Evolutionary conservation across 129 eudicot genomes (phyloP), one percentile per base, ranked within the genome.

Genomic region (Pittosporum tobira): DNA sequence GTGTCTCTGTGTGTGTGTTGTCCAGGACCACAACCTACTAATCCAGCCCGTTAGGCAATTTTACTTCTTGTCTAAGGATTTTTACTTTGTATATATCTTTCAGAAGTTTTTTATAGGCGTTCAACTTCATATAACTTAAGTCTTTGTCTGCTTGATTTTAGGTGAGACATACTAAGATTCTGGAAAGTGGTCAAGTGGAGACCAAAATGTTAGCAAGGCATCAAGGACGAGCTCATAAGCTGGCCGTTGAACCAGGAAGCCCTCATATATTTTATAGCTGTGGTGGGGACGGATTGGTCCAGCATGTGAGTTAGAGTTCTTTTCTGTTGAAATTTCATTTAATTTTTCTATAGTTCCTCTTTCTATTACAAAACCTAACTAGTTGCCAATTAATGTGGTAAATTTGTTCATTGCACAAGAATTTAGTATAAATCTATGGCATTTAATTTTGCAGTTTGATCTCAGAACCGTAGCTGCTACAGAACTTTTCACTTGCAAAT

Each of bases 281-380:
- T 51, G 97, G 93, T 50, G 97, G 85, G 75, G 97, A 89, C 73
- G 95, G 93, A 51, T 48, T 79, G 64, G 95, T 85, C 61, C 97
- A 85, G 43, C 97, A 77, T 75, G 97, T 89, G 48, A 82, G 94
- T 76, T 34, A 30, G 27, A 30, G 28, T 56, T 54, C 18, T 34
- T 26, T 30, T 22, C n/a, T n/a, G n/a, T n/a, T 45, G 34, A 61
- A 70, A 42, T 19, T 55, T n/a, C 48, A 61, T 2, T 54, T 34
- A 5, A 43, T 46, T 59, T 51, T n/a, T 48, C 11, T 65, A 26
- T 2, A 30, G 7, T 30, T 58, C 51, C 47, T 13, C 30, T 48
- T 2, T 19, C 24, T 16, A 49, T 21, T 20, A 12, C 23, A 48
- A 13, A 24, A 21, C 48, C 29, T 10, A 58, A 5, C 6, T 10